phyloP scores from a whole-genome alignment of 306 rosid species.

The Clitoria ternatea region DNA sequence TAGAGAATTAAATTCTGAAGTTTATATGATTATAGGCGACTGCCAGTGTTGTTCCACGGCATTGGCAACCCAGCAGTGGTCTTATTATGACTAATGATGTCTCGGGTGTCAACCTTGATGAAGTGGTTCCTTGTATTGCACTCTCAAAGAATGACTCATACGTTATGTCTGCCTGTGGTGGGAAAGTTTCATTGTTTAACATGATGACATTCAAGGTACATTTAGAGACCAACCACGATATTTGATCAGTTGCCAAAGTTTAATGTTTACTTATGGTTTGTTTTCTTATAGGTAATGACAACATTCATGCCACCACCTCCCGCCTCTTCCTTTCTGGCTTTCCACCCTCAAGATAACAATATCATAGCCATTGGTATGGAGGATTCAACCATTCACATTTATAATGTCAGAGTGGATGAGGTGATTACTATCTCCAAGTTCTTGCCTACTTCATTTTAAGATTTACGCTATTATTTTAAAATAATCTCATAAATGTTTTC shows the following conservation, averaged over 20 bases:
- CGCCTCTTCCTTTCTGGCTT: constrained; percentile 72
- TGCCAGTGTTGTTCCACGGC: constrained; percentile 72
- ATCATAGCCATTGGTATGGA: constrained; percentile 93
- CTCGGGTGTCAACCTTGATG: constrained; percentile 81
- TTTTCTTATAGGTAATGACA: constrained; percentile 70
- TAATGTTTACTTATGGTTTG: constrained; percentile 19
- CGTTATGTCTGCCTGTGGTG: constrained; percentile 86
- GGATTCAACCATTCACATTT: constrained; percentile 80
- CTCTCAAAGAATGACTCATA: constrained; percentile 86
- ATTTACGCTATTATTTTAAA: constrained; percentile 4
- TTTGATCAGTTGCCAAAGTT: constrained; percentile 10
- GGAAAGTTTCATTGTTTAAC: constrained; percentile 78
- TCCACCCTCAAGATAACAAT: constrained; percentile 89
- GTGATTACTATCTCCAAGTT: constrained; percentile 32
- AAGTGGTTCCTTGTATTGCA: constrained; percentile 82
- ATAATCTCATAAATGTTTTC: constrained; percentile 11
- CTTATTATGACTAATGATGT: constrained; percentile 79
- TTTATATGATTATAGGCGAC: constrained; percentile 59
- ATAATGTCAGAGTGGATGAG: constrained; percentile 78
- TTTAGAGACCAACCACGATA: background rate
- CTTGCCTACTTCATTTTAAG: background rate
- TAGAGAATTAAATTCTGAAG: constrained; percentile 36
- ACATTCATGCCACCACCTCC: constrained; percentile 82
- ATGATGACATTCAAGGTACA: constrained; percentile 80
- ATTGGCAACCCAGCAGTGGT: constrained; percentile 89